phyloP scores from a whole-genome alignment of 352 stramenopile genomes.

The Blastocystis sp. region DNA sequence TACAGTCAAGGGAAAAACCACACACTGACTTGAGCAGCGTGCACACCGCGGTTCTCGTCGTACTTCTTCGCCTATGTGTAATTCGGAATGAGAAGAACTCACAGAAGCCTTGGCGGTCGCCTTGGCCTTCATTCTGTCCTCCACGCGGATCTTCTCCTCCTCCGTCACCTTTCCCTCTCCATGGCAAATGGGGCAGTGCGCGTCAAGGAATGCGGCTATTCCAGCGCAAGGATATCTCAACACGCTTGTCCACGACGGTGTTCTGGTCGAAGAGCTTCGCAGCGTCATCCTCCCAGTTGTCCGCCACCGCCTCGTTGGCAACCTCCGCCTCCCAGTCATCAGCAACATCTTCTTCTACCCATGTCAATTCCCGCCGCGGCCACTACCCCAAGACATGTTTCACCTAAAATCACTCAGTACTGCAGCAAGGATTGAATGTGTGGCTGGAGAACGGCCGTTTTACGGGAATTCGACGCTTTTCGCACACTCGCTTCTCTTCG shows the following conservation, averaged over 20 bases:
- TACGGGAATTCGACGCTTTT: too few species aligned
- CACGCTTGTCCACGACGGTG: constrained; percentile 65
- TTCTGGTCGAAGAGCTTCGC: constrained; percentile 40
- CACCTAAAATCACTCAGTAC: background rate
- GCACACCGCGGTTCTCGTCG: constrained; percentile 49
- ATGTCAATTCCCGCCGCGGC: background rate
- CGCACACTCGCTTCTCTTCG: too few species aligned
- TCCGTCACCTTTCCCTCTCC: constrained; percentile 67
- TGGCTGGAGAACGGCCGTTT: too few species aligned
- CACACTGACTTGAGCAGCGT: background rate
- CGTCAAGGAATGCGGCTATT: constrained; percentile 26
- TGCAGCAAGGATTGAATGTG: too few species aligned
- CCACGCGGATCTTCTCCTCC: constrained; percentile 63
- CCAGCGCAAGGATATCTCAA: constrained; percentile 56
- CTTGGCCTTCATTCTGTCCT: constrained; percentile 67
- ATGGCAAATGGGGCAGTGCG: constrained; percentile 61
- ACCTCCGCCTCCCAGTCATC: constrained; percentile 68
- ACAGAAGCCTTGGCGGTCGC: constrained; percentile 5
- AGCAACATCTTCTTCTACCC: constrained; percentile 47
- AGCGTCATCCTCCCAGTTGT: constrained; percentile 66
- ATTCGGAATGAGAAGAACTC: background rate
- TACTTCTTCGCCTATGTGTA: constrained; percentile 50
- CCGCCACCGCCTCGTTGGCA: constrained; percentile 17
- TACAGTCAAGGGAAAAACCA: background rate
- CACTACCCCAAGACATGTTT: constrained; percentile 64